phyloP scores from a whole-genome alignment of 1,284 basidiomycete genomes.

The Neonothopanus nambi region DNA sequence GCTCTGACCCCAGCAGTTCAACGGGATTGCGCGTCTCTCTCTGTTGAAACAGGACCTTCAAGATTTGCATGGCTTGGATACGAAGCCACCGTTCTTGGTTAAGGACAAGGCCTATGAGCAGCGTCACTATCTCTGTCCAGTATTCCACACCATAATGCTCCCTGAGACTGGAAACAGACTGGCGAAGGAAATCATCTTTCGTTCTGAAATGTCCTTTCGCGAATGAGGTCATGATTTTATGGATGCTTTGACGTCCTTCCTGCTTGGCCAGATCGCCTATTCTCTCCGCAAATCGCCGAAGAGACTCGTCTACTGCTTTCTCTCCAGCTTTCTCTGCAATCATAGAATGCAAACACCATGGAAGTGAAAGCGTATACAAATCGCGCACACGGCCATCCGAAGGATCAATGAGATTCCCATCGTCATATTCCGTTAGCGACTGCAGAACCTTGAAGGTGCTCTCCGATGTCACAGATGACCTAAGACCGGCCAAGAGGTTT shows the following conservation, averaged over 20 bases:
- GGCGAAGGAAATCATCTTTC: slow-evolving; percentile 91
- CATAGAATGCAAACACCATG: slow-evolving; percentile 88
- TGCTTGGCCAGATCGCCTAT: slow-evolving; percentile 73
- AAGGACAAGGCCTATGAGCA: slow-evolving; percentile 85
- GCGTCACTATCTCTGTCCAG: slow-evolving; percentile 78
- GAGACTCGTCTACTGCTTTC: slow-evolving; percentile 50
- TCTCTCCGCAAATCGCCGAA: slow-evolving; percentile 76
- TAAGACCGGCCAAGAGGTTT: slow-evolving; percentile 77
- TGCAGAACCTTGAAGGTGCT: slow-evolving; percentile 74
- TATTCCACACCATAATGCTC: slow-evolving; percentile 75
- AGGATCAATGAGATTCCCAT: slow-evolving; percentile 73
- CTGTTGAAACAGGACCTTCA: slow-evolving; percentile 88
- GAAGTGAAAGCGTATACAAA: slow-evolving; percentile 82
- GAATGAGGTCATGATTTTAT: slow-evolving; percentile 88
- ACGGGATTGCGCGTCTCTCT: slow-evolving; percentile 78
- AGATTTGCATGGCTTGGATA: slow-evolving; percentile 81
- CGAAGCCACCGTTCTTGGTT: slow-evolving; percentile 85
- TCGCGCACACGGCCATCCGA: slow-evolving; percentile 77
- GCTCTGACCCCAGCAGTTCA: slow-evolving; percentile 79
- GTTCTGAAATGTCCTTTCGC: slow-evolving; percentile 88
- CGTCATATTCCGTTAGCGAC: slow-evolving; percentile 61
- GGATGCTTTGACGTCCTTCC: slow-evolving; percentile 75
- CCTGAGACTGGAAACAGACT: slow-evolving; percentile 82
- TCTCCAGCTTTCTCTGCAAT: slow-evolving; percentile 59
- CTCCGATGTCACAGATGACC: slow-evolving; percentile 73